phyloP scores from a whole-genome alignment of 1,284 basidiomycete species.

The Leucoagaricus sp. region DNA sequence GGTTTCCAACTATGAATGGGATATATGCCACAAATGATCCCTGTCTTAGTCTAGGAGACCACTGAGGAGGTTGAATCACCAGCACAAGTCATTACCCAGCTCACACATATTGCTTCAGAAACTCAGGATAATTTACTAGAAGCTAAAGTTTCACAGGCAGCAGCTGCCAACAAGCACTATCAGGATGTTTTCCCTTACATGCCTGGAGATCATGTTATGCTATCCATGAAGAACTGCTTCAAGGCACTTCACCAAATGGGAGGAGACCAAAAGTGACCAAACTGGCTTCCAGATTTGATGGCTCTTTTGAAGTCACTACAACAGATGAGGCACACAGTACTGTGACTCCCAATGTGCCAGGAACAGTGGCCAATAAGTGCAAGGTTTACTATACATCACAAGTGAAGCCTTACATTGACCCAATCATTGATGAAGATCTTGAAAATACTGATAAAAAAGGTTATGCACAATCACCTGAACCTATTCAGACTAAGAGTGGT shows the following conservation, averaged over 20 bases:
- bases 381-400: neutral
- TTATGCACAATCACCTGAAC: neutral
- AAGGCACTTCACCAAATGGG: conserved; percentile 14
- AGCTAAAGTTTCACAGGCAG: conserved; percentile 29
- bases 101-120: conserved; percentile 17
- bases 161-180: conserved; percentile 27
- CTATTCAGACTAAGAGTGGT: no score
- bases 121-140: conserved; percentile 29
- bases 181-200: conserved; percentile 13
- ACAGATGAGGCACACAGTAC: neutral
- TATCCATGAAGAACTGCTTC: conserved; percentile 29
- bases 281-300: conserved; percentile 34
- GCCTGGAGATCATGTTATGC: conserved; percentile 30
- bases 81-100: neutral
- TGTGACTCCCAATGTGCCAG: neutral
- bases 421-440: neutral
- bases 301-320: conserved; percentile 29
- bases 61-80: neutral
- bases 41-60: neutral
- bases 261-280: conserved; percentile 24
- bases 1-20: conserved; percentile 20
- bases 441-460: neutral
- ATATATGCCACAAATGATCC: neutral
- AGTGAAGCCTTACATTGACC: neutral
- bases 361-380: neutral